These are phyloP conservation scores for Fagopyrum esculentum DNA, from an alignment of 148 eudicot genomes.

Conservation along the genomic window DNA sequence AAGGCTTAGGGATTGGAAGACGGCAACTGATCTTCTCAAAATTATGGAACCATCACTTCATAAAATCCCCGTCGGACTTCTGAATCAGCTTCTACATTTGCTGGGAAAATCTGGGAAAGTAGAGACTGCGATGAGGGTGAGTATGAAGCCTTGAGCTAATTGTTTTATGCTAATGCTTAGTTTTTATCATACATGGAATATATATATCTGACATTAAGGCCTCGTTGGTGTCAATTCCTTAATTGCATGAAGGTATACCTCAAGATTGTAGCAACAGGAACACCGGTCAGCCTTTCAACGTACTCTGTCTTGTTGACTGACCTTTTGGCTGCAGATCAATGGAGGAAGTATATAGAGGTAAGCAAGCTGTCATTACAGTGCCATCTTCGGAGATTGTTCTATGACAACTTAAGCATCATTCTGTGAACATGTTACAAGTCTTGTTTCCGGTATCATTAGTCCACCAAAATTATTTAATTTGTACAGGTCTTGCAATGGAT, in stretches of 20 bases:
- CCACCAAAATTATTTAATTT: neutral
- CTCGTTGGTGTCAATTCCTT: neutral
- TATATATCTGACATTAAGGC: neutral
- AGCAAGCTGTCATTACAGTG: neutral
- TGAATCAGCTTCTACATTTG: constrained; percentile 70
- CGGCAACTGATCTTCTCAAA: constrained; percentile 37
- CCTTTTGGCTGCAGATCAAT: constrained; percentile 80
- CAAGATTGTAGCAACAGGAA: constrained; percentile 70
- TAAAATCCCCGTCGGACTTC: constrained; percentile 60
- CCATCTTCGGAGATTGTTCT: neutral
- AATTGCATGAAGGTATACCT: constrained; percentile 55
- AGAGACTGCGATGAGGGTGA: constrained; percentile 92
- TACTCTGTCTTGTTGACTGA: constrained; percentile 64
- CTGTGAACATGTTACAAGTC: neutral
- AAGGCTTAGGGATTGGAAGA: constrained; percentile 87
- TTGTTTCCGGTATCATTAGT: neutral
- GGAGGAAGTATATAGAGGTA: constrained; percentile 98
- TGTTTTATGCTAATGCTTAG: neutral
- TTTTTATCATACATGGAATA: neutral
- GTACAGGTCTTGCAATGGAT: constrained; percentile 86
- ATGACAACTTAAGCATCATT: neutral
- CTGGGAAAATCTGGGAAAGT: constrained; percentile 81
- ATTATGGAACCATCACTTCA: constrained; percentile 65
- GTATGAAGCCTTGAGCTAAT: neutral
- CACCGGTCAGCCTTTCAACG: constrained; percentile 56